A percentile compares a stretch with the other conserved stretches of the same genome.
Evolutionary conservation across 2,329 filamentous ascomycete species (phyloP).

Genomic region (Lecanicillium sp.): DNA sequence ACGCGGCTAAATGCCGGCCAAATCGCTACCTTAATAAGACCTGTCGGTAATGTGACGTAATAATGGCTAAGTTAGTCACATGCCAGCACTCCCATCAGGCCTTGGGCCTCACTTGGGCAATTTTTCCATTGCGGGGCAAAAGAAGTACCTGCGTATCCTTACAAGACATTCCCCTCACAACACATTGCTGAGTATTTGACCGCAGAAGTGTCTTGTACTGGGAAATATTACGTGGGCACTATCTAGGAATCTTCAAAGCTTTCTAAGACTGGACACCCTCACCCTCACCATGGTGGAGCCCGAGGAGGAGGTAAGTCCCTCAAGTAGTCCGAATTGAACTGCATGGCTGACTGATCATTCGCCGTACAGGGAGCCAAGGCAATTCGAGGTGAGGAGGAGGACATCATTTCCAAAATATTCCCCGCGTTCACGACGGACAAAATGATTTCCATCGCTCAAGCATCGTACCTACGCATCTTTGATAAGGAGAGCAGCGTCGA

Average conservation of each 20-base stretch:
- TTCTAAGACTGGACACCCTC: background rate
- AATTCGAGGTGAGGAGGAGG: constrained; percentile 1
- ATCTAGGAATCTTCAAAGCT: too few species aligned
- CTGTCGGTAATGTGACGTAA: background rate
- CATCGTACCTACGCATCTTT: constrained; percentile 2
- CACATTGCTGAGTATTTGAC: too few species aligned
- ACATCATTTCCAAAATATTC: constrained; percentile 3
- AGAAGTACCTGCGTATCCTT: background rate
- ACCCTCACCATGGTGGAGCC: background rate
- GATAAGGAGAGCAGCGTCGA: constrained; percentile 1
- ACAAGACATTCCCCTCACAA: too few species aligned
- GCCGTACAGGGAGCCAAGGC: constrained; percentile 1
- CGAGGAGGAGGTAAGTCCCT: constrained; percentile 1
- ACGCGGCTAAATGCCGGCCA: background rate
- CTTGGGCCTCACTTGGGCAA: background rate
- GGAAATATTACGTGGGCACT: too few species aligned
- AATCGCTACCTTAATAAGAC: background rate
- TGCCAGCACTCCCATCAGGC: background rate
- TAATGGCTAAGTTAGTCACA: constrained; percentile 1
- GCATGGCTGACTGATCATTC: background rate
- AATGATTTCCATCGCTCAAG: constrained; percentile 1
- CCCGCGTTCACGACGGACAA: background rate
- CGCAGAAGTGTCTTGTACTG: too few species aligned
- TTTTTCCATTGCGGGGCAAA: constrained; percentile 3
- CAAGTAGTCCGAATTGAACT: background rate